phyloP scores from a whole-genome alignment of 1,284 basidiomycete species.

The Xanthoconium separans region DNA sequence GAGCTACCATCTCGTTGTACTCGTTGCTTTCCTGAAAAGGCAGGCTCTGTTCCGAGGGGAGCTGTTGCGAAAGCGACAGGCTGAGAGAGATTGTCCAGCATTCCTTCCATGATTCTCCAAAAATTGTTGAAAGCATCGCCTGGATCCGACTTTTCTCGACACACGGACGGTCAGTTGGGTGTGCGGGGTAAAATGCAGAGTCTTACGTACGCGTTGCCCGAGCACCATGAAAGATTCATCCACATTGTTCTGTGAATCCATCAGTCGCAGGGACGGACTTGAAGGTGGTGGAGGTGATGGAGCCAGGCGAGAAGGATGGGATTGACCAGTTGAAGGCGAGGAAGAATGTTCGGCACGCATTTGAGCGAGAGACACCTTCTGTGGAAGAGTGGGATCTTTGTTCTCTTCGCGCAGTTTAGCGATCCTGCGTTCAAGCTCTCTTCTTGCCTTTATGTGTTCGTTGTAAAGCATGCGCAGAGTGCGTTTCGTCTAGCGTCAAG shows the following conservation, averaged over 20 bases:
- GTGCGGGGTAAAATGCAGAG: constrained; percentile 3
- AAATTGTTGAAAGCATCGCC: constrained; percentile 83
- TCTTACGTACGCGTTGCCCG: constrained; percentile 56
- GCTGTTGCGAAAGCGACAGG: constrained; percentile 83
- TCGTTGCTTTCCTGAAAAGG: constrained; percentile 24
- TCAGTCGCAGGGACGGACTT: constrained; percentile 42
- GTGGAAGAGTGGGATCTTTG: constrained; percentile 65
- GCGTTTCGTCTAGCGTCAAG: constrained; percentile 59
- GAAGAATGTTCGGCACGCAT: constrained; percentile 27
- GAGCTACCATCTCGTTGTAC: constrained; percentile 47
- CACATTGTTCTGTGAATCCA: constrained; percentile 71
- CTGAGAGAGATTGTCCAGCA: constrained; percentile 77
- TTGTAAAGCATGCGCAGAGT: constrained; percentile 71
- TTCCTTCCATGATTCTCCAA: constrained; percentile 81
- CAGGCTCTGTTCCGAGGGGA: constrained; percentile 53
- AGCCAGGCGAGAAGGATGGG: constrained; percentile 29
- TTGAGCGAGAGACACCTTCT: constrained; percentile 39
- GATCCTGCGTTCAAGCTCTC: constrained; percentile 69
- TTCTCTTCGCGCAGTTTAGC: constrained; percentile 69
- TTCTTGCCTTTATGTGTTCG: constrained; percentile 65
- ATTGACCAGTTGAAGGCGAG: constrained; percentile 21
- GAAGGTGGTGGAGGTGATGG: constrained; percentile 46
- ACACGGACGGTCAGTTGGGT: constrained; percentile 7
- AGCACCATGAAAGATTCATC: constrained; percentile 85
- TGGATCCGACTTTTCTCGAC: constrained; percentile 56